These are phyloP conservation scores for Hypoxylon sp. DNA, from an alignment of 2,329 filamentous ascomycete species.

Conservation along the genomic window DNA sequence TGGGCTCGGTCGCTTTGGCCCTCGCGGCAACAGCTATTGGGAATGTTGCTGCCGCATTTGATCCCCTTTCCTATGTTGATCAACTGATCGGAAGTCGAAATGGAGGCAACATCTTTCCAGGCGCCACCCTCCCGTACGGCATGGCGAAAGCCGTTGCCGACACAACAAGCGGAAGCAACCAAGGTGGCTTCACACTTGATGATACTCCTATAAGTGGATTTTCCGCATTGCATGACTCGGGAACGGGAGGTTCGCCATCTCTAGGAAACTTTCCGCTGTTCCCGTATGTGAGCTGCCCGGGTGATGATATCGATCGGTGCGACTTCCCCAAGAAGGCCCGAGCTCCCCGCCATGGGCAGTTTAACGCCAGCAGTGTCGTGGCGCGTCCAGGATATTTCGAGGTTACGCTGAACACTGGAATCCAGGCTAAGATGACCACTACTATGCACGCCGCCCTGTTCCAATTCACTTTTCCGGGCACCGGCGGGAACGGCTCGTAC, in stretches of 20 bases:
- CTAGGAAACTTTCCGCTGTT: slow-evolving; percentile 83
- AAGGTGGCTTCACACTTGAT: slow-evolving; percentile 71
- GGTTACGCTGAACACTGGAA: slow-evolving; percentile 69
- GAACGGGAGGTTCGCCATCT: slow-evolving; percentile 71
- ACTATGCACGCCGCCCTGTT: slow-evolving; percentile 77
- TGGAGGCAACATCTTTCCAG: slow-evolving; percentile 63
- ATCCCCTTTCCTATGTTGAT: slow-evolving; percentile 63
- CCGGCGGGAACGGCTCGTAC: slow-evolving; percentile 57
- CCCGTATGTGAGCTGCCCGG: slow-evolving; percentile 72
- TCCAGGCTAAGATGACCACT: slow-evolving; percentile 76
- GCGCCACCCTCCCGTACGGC: slow-evolving; percentile 57
- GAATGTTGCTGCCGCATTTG: slow-evolving; percentile 46
- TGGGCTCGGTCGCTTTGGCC: slow-evolving; percentile 40
- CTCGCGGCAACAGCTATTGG: slow-evolving; percentile 35
- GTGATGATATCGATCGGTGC: slow-evolving; percentile 74
- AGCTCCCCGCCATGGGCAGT: slow-evolving; percentile 58
- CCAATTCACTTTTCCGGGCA: slow-evolving; percentile 72
- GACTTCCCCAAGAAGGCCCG: slow-evolving; percentile 67
- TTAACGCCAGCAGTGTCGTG: slow-evolving; percentile 65
- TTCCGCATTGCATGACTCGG: slow-evolving; percentile 71
- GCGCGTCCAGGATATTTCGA: slow-evolving; percentile 77
- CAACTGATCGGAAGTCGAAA: slow-evolving; percentile 68
- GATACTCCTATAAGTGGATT: slow-evolving; percentile 67
- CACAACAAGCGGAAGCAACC: slow-evolving; percentile 66
- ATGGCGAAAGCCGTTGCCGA: slow-evolving; percentile 73